Percentiles rank a stretch among this genome's conserved stretches.
These are phyloP conservation scores for Nematodospora valgi DNA, from an alignment of 805 yeast genomes.

Conservation along the genomic window DNA sequence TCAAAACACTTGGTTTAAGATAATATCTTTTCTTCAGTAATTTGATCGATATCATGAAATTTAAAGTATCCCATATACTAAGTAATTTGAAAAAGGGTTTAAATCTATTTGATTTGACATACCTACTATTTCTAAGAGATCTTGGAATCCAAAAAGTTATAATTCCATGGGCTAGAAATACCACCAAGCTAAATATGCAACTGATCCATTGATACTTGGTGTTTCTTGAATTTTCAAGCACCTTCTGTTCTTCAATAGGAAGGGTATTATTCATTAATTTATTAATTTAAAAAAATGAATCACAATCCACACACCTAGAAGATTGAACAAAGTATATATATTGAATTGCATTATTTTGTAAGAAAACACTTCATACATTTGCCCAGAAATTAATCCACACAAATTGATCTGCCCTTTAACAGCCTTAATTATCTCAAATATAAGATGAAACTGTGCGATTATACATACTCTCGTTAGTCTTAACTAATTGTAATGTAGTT, in stretches of 20 bases:
- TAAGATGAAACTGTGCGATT: no score
- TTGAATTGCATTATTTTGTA: no score
- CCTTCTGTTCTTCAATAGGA: conserved; percentile 30
- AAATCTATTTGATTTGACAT: conserved; percentile 11
- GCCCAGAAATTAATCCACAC: no score
- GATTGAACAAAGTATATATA: no score
- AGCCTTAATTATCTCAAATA: no score
- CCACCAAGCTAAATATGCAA: conserved; percentile 21
- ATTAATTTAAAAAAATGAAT: no score
- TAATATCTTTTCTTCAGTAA: conserved; percentile 18
- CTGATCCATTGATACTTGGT: conserved; percentile 34
- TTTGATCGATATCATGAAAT: conserved; percentile 21
- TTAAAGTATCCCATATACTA: conserved; percentile 25
- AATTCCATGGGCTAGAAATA: conserved; percentile 35
- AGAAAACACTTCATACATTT: no score
- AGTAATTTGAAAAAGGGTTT: conserved; percentile 23
- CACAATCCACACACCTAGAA: no score
- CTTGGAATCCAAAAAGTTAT: conserved; percentile 43
- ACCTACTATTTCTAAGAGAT: conserved; percentile 23
- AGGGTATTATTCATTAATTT: neutral
- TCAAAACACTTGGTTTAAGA: conserved; percentile 40
- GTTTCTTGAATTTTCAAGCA: conserved; percentile 36
- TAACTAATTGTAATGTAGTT: no score
- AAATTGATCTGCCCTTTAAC: no score
- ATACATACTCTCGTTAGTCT: no score